Evolutionary conservation across 768 basidiomycete species (phyloP).

Genomic region (Lactarius evosmus): DNA sequence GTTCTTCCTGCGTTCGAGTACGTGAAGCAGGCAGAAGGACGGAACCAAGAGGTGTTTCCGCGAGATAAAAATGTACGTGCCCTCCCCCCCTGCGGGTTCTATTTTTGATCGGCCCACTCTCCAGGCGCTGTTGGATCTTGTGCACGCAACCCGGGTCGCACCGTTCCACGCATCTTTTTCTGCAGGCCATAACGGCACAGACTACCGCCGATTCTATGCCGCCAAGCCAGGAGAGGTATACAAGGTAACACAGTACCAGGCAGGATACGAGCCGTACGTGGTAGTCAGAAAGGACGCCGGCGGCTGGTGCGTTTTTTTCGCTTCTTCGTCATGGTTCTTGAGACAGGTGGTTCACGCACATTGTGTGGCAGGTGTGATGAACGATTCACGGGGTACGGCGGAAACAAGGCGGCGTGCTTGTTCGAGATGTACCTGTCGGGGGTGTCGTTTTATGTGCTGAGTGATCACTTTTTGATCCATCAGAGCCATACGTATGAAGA

Average conservation of each 20-base stretch:
- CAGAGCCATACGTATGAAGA: constrained; percentile 85
- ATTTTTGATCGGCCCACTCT: not conserved
- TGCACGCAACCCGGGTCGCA: constrained; percentile 51
- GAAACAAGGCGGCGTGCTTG: constrained; percentile 89
- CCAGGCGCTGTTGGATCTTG: constrained; percentile 58
- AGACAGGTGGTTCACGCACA: not conserved
- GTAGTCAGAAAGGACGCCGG: constrained; percentile 58
- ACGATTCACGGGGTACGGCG: constrained; percentile 87
- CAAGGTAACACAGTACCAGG: constrained; percentile 70
- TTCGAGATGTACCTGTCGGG: constrained; percentile 90
- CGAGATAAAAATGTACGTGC: constrained; percentile 57
- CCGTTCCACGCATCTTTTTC: constrained; percentile 81
- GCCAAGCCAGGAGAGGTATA: constrained; percentile 67
- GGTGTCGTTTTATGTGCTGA: constrained; percentile 75
- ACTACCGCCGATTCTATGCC: constrained; percentile 66
- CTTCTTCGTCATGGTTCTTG: not conserved
- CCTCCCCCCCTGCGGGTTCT: not conserved
- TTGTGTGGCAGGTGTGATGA: constrained; percentile 71
- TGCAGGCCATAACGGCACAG: constrained; percentile 77
- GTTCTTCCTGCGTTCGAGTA: constrained; percentile 89
- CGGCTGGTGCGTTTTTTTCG: constrained; percentile 8
- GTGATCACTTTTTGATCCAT: constrained; percentile 87
- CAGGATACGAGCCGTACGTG: constrained; percentile 86
- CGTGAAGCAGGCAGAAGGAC: constrained; percentile 58
- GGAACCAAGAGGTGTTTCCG: constrained; percentile 59